Conservation (phyloP, 2,329 filamentous ascomycete species). For the Penicillium palitans region DNA sequence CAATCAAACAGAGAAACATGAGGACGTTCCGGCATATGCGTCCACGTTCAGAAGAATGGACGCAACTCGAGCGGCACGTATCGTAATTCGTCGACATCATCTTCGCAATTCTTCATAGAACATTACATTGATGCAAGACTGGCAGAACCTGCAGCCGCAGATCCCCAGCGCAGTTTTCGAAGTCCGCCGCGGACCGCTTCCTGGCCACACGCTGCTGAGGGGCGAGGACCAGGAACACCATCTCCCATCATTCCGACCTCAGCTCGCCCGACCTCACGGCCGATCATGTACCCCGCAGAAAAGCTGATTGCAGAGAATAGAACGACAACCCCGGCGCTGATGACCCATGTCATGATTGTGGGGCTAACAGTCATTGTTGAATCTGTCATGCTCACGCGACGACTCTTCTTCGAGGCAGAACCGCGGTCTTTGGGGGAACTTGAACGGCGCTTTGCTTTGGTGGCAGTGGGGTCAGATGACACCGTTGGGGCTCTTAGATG, state of each 20-base stretch:
- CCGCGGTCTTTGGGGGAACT: constrained; percentile 43
- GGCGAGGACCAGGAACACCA: constrained; percentile 30
- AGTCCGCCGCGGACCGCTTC: constrained; percentile 49
- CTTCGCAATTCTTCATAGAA: constrained; percentile 1
- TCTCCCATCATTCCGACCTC: constrained; percentile 46
- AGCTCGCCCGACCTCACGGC: constrained; percentile 57
- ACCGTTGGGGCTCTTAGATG: constrained; percentile 25
- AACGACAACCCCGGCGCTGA: constrained; percentile 65
- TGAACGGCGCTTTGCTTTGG: constrained; percentile 36
- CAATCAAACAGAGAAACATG: background rate
- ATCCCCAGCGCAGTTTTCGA: constrained; percentile 46
- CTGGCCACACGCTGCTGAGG: constrained; percentile 45
- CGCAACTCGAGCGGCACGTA: background rate
- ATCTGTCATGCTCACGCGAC: constrained; percentile 33
- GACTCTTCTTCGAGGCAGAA: constrained; percentile 36
- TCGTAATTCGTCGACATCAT: constrained; percentile 13
- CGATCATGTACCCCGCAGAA: constrained; percentile 63
- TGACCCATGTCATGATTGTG: constrained; percentile 65
- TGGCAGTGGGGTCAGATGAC: constrained; percentile 13
- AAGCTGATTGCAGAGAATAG: constrained; percentile 65
- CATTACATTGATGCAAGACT: constrained; percentile 34
- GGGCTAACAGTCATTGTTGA: constrained; percentile 50
- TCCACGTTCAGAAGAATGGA: background rate
- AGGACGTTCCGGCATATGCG: background rate
- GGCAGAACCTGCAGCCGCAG: constrained; percentile 38